phyloP scores from a whole-genome alignment of 495 filamentous ascomycete species.

The Daldinia concentrica region DNA sequence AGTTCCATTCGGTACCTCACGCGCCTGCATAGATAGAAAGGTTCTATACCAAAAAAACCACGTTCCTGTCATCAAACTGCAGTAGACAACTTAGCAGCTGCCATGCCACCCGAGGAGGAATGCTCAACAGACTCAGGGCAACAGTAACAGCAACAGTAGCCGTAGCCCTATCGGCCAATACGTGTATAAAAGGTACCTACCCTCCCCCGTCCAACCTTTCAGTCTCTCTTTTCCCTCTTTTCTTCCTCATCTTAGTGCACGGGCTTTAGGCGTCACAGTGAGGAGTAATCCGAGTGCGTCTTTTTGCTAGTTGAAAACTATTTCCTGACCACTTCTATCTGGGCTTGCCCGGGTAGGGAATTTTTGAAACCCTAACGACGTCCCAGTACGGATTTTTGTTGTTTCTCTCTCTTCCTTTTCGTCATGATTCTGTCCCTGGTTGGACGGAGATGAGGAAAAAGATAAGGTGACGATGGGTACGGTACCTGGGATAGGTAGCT shows the following conservation, averaged over 20 bases:
- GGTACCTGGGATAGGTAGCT: neutral
- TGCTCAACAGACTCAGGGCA: neutral
- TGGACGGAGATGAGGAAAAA: slow-evolving; percentile 31
- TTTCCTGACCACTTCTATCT: slow-evolving; percentile 51
- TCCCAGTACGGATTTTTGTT: neutral
- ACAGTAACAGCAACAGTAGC: neutral
- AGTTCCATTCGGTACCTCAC: no score
- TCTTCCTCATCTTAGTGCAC: slow-evolving; percentile 57
- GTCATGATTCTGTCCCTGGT: slow-evolving; percentile 22
- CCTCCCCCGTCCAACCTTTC: neutral
- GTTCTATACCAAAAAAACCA: no score
- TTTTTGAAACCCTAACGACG: slow-evolving; percentile 47
- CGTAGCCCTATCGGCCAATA: neutral
- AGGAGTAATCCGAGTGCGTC: slow-evolving; percentile 64
- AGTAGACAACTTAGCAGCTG: neutral
- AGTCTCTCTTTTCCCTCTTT: slow-evolving; percentile 29
- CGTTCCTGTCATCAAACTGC: no score
- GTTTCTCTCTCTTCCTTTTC: slow-evolving; percentile 2
- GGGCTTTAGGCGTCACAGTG: slow-evolving; percentile 63
- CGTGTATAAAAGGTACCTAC: slow-evolving; percentile 13
- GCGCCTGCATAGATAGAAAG: no score
- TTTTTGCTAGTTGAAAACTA: slow-evolving; percentile 69
- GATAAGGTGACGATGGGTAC: neutral
- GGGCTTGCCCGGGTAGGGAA: slow-evolving; percentile 52
- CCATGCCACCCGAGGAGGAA: neutral